Evolutionary conservation across 345 rosid genomes (phyloP).

Genomic region (Lepidium sativum): DNA sequence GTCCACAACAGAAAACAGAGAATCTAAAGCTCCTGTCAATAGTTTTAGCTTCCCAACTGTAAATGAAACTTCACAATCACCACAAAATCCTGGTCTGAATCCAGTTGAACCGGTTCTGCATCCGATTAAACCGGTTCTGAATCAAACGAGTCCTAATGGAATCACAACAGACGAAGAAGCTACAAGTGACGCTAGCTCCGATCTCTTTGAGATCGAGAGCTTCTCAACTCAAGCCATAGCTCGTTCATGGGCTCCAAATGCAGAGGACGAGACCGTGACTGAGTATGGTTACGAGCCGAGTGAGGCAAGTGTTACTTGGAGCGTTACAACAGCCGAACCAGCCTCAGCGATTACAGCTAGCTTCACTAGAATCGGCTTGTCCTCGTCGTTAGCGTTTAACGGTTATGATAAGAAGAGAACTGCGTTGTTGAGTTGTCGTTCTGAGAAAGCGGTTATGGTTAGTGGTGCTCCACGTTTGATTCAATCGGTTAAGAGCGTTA

Average conservation of each 20-base stretch:
- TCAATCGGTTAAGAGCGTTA: constrained; percentile 3
- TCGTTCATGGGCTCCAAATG: constrained; percentile 12
- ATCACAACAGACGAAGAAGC: constrained; percentile 41
- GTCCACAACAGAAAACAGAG: constrained; percentile 3
- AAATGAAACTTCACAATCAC: neutral
- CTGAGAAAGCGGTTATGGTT: constrained; percentile 62
- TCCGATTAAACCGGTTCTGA: constrained; percentile 8
- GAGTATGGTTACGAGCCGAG: constrained; percentile 76
- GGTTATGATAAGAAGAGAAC: constrained; percentile 23
- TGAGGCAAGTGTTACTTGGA: constrained; percentile 90
- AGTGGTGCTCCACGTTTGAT: constrained; percentile 10
- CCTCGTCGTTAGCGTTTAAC: neutral
- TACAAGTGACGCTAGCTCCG: constrained; percentile 88
- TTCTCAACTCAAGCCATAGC: constrained; percentile 56
- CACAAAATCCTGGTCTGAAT: neutral
- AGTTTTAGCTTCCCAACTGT: constrained; percentile 17
- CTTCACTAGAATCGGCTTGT: constrained; percentile 43
- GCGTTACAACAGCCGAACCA: constrained; percentile 70
- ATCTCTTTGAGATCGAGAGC: constrained; percentile 94
- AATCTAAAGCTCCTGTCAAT: neutral
- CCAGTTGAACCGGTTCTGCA: neutral
- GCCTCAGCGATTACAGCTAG: constrained; percentile 33
- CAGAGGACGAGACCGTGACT: constrained; percentile 35
- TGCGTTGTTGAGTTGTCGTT: constrained; percentile 53
- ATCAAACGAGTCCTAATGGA: constrained; percentile 1